phyloP scores from a whole-genome alignment of 1,284 basidiomycete genomes.

The Termitomyces sp. region DNA sequence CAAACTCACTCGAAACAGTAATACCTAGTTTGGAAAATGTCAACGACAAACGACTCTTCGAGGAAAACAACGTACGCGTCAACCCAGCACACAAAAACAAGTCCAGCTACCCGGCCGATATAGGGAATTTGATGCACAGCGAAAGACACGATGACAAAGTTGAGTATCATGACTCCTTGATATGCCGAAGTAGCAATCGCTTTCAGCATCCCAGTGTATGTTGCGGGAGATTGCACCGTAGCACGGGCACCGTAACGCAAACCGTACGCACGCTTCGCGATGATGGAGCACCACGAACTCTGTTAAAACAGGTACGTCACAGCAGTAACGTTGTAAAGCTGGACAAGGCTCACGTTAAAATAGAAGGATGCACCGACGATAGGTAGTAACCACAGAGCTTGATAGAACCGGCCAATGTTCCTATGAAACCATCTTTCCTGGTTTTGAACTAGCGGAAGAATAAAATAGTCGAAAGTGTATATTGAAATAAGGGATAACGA shows the following conservation, averaged over 20 bases:
- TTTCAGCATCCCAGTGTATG: constrained; percentile 68
- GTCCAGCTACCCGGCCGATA: constrained; percentile 53
- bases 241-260: constrained; percentile 61
- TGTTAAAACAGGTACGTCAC: constrained; percentile 24
- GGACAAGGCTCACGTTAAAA: constrained; percentile 56
- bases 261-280: constrained; percentile 66
- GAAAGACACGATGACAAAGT: constrained; percentile 67
- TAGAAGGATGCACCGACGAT: constrained; percentile 68
- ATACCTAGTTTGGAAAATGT: constrained; percentile 45
- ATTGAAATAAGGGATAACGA: constrained; percentile 63
- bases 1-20: constrained; percentile 79
- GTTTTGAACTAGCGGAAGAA: constrained; percentile 63
- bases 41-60: background rate
- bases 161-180: constrained; percentile 72
- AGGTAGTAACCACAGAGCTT: constrained; percentile 69
- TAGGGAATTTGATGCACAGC: constrained; percentile 58
- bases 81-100: constrained; percentile 77
- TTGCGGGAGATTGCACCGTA: constrained; percentile 39
- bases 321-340: background rate
- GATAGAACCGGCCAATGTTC: constrained; percentile 72
- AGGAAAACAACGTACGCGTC: constrained; percentile 63
- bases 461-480: constrained; percentile 64
- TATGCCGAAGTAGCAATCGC: constrained; percentile 75
- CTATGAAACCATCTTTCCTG: constrained; percentile 63
- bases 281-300: constrained; percentile 68